These are phyloP conservation scores for Crithidia bombi DNA, from an alignment of 208 protist genomes.

Conservation along the genomic window DNA sequence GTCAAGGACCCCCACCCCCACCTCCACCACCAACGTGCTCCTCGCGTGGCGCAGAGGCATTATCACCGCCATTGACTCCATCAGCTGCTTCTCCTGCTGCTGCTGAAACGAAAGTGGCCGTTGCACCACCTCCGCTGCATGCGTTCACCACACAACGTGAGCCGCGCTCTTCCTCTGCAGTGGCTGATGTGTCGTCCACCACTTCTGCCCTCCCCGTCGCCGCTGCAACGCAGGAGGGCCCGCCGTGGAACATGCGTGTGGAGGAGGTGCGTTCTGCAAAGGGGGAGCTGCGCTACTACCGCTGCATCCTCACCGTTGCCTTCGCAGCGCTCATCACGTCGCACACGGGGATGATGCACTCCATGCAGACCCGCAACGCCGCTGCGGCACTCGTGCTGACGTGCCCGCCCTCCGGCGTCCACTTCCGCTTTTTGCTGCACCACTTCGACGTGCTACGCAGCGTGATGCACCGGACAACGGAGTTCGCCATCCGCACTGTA, in stretches of 20 bases:
- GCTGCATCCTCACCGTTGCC: slow-evolving; percentile 55
- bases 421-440: slow-evolving; percentile 63
- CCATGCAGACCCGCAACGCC: slow-evolving; percentile 59
- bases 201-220: not conserved
- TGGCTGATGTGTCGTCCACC: slow-evolving; percentile 3
- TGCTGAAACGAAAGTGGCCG: no score
- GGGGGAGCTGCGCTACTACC: slow-evolving; percentile 61
- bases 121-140: no score
- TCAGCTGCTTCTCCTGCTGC: not conserved
- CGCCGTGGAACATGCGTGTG: slow-evolving; percentile 58
- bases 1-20: no score
- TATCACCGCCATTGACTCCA: not conserved
- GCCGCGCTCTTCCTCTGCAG: not conserved
- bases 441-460: slow-evolving; percentile 67
- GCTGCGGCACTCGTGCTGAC: slow-evolving; percentile 69
- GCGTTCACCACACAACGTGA: not conserved
- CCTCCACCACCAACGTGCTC: not conserved
- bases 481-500: slow-evolving; percentile 72
- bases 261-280: slow-evolving; percentile 62
- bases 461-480: slow-evolving; percentile 56
- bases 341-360: slow-evolving; percentile 49
- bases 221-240: slow-evolving; percentile 35
- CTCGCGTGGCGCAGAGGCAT: not conserved
- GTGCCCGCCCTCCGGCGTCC: slow-evolving; percentile 52
- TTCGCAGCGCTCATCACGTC: slow-evolving; percentile 61